Percentiles rank a stretch among this genome's conserved stretches.
These are phyloP conservation scores for Paramecium octaurelia DNA, from an alignment of 73 alveolate species.

Conservation along the genomic window DNA sequence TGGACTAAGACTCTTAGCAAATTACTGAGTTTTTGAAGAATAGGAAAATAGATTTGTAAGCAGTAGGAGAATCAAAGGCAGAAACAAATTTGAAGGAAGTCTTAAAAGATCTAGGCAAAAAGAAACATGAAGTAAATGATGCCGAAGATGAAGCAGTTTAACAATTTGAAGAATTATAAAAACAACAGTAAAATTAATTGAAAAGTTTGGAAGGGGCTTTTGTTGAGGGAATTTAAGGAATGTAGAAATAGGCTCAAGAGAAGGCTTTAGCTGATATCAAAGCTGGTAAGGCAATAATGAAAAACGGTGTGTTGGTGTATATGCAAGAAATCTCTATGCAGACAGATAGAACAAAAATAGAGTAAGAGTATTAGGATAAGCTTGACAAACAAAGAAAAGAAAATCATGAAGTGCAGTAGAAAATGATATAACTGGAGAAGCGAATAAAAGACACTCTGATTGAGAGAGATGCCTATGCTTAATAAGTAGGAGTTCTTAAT, in stretches of 20 bases:
- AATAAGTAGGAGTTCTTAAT: not conserved
- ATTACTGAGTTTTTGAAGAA: conserved; percentile 52
- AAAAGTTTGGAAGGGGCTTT: conserved; percentile 1
- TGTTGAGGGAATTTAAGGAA: conserved; percentile 28
- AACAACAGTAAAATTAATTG: not conserved
- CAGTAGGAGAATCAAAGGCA: conserved; percentile 57
- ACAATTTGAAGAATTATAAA: conserved; percentile 3
- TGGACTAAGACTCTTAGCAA: conserved; percentile 32
- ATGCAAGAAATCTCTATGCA: not conserved
- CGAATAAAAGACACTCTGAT: conserved; percentile 37
- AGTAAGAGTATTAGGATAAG: not conserved
- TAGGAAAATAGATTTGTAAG: conserved; percentile 10
- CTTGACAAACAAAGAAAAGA: conserved; percentile 44
- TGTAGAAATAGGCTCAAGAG: not conserved
- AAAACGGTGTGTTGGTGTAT: conserved; percentile 26
- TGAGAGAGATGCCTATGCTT: conserved; percentile 56
- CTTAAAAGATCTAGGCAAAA: conserved; percentile 42
- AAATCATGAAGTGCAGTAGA: not conserved
- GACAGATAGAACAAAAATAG: not conserved
- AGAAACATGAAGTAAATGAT: conserved; percentile 43
- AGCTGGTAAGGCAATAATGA: conserved; percentile 41
- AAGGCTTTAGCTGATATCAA: conserved; percentile 49
- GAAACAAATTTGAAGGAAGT: conserved; percentile 41
- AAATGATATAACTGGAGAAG: conserved; percentile 32
- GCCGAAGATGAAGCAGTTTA: conserved; percentile 26